phyloP scores from a whole-genome alignment of 768 basidiomycete genomes.

The Steccherinum ochraceum region DNA sequence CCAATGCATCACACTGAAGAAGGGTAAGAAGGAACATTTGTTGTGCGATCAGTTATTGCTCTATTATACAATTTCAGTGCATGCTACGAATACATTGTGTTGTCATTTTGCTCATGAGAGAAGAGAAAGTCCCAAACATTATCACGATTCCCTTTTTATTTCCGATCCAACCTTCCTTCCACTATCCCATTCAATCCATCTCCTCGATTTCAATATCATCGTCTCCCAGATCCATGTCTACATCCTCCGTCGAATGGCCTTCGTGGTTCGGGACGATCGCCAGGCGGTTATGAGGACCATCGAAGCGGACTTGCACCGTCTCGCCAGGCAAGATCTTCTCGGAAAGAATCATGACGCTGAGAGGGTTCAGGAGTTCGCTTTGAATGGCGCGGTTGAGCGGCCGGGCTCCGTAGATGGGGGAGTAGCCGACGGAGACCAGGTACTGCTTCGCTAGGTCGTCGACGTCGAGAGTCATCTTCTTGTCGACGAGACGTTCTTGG shows the following conservation, averaged over 20 bases:
- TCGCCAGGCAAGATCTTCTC: slow-evolving; percentile 81
- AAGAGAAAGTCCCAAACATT: neutral
- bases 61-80: too few relatives aligned
- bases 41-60: too few relatives aligned
- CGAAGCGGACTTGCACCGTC: slow-evolving; percentile 66
- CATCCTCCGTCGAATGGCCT: slow-evolving; percentile 38
- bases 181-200: slow-evolving; percentile 39
- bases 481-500: slow-evolving; percentile 68
- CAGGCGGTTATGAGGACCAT: slow-evolving; percentile 76
- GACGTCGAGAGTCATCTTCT: slow-evolving; percentile 77
- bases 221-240: slow-evolving; percentile 56
- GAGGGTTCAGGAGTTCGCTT: slow-evolving; percentile 85
- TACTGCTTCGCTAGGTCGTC: slow-evolving; percentile 73
- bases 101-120: neutral
- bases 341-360: slow-evolving; percentile 80
- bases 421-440: slow-evolving; percentile 72
- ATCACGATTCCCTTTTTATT: neutral
- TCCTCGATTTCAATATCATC: slow-evolving; percentile 73
- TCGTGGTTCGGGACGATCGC: slow-evolving; percentile 81
- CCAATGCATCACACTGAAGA: slow-evolving; percentile 1
- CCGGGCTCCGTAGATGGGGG: slow-evolving; percentile 82
- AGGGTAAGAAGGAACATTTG: too few relatives aligned
- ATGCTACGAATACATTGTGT: neutral
- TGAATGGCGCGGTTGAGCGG: slow-evolving; percentile 91
- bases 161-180: neutral